These are phyloP conservation scores for Cladosporium sp. DNA, from an alignment of 2,329 filamentous ascomycete genomes.

Conservation along the genomic window DNA sequence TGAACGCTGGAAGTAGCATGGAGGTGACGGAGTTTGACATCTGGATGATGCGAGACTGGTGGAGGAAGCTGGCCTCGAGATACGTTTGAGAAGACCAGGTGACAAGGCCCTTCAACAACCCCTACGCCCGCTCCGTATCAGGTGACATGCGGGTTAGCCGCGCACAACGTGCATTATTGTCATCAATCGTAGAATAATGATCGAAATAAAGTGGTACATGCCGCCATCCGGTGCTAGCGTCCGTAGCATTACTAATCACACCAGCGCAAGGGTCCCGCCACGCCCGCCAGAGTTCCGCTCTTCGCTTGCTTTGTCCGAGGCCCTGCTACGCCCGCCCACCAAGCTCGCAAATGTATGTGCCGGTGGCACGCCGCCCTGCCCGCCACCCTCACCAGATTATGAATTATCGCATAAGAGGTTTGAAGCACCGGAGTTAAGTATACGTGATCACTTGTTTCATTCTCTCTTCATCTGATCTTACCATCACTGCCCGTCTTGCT, in stretches of 20 bases:
- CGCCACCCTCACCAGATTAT: constrained; percentile 1
- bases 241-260: neutral
- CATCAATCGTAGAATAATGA: too few relatives aligned
- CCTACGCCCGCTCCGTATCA: too few relatives aligned
- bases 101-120: too few relatives aligned
- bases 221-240: too few relatives aligned
- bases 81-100: neutral
- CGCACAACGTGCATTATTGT: too few relatives aligned
- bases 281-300: neutral
- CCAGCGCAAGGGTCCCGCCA: too few relatives aligned
- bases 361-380: neutral
- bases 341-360: neutral
- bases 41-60: constrained; percentile 47
- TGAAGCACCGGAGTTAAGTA: constrained; percentile 4
- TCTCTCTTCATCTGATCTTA: neutral
- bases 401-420: neutral
- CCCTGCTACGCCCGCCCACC: neutral
- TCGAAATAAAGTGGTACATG: too few relatives aligned
- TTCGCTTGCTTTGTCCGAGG: constrained; percentile 8
- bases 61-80: constrained; percentile 27
- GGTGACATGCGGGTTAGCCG: too few relatives aligned
- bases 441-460: neutral
- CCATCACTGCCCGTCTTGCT: neutral
- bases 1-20: constrained; percentile 39
- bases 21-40: constrained; percentile 44